Evolutionary conservation across 2,329 filamentous ascomycete genomes (phyloP).

Genomic region (Albifimbria verrucaria): DNA sequence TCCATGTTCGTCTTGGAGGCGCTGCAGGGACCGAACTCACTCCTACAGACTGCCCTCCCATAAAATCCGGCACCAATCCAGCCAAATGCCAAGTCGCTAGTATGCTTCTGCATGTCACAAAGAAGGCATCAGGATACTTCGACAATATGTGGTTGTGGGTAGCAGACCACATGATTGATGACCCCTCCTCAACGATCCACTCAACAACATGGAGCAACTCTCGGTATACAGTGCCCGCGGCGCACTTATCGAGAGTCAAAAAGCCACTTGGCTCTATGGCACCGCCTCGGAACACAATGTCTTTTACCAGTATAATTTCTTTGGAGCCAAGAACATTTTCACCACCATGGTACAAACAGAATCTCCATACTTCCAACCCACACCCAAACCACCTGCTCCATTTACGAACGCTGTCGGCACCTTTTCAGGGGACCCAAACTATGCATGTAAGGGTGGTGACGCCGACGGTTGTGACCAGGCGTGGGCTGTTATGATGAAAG

Average conservation of each 20-base stretch:
- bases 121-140: constrained; percentile 44
- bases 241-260: constrained; percentile 27
- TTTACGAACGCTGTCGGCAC: constrained; percentile 8
- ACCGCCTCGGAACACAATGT: constrained; percentile 48
- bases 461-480: constrained; percentile 15
- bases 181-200: constrained; percentile 38
- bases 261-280: constrained; percentile 35
- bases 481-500: constrained; percentile 16
- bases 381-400: constrained; percentile 12
- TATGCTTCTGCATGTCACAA: constrained; percentile 45
- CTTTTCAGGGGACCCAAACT: constrained; percentile 11
- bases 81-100: constrained; percentile 57
- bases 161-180: constrained; percentile 56
- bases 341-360: constrained; percentile 66
- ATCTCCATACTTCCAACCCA: constrained; percentile 58
- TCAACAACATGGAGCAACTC: constrained; percentile 51
- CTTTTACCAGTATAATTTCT: constrained; percentile 50
- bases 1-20: constrained; percentile 50
- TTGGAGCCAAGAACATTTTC: constrained; percentile 43
- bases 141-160: constrained; percentile 64
- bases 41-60: constrained; percentile 53
- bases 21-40: constrained; percentile 64
- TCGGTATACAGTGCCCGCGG: constrained; percentile 33
- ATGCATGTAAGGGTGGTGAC: constrained; percentile 8
- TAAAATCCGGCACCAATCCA: constrained; percentile 40